Percentiles rank a stretch among this genome's conserved stretches.
Evolutionary conservation across 768 basidiomycete species (phyloP).

Genomic region (Russula abietina): DNA sequence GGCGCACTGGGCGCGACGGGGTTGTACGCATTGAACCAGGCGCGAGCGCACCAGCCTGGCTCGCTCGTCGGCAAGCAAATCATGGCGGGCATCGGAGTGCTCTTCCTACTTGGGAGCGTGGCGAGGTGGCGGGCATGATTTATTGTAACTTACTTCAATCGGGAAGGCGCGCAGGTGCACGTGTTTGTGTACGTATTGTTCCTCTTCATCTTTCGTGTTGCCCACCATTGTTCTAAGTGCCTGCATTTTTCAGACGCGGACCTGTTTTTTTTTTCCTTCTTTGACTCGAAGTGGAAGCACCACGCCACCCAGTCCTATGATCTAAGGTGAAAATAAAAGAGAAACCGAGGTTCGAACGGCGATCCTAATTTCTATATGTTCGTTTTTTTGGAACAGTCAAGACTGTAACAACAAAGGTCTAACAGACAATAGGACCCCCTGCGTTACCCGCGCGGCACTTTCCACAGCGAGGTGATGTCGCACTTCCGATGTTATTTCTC

Average conservation of each 20-base stretch:
- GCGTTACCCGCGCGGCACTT: not conserved
- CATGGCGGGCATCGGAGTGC: conserved; percentile 55
- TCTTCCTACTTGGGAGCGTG: conserved; percentile 21
- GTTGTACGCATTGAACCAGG: conserved; percentile 59
- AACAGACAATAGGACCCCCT: not conserved
- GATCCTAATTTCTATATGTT: not conserved
- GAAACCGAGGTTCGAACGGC: not conserved
- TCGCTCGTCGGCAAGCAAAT: conserved; percentile 54
- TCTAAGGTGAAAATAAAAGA: not conserved
- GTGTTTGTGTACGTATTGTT: not conserved
- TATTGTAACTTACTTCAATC: not conserved
- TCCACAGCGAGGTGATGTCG: not conserved
- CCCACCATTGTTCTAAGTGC: not conserved
- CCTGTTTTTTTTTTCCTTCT: not conserved
- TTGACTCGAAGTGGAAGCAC: not conserved
- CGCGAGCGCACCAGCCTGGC: conserved; percentile 58
- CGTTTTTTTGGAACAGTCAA: not conserved
- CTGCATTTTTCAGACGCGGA: not conserved
- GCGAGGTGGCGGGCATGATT: conserved; percentile 20
- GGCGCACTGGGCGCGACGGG: conserved; percentile 58
- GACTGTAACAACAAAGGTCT: not conserved
- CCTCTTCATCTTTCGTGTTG: not conserved
- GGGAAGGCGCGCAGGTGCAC: not conserved
- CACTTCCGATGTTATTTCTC: not conserved
- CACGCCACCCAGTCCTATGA: not conserved